Base-by-base conservation (phyloP, 352 stramenopile genomes). In the Phytophthora nicotianae region DNA sequence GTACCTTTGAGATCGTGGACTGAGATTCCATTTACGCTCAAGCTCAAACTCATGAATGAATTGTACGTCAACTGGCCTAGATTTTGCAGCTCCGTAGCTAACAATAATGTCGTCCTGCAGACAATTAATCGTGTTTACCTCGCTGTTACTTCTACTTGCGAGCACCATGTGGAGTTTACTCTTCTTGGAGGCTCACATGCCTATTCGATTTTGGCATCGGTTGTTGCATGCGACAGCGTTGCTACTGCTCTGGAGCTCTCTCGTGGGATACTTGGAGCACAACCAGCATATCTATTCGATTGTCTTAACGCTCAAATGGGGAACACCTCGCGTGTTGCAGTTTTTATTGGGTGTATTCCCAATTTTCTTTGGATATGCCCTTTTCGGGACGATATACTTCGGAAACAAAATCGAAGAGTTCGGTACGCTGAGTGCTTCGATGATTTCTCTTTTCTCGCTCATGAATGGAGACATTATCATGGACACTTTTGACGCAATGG, bases 401-500 rank as follows among this genome's bases (percentile, higher is more conserved):
- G 90, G 89, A 54, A 72, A 79, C 46, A 84, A 86, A 23, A 79
- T 91, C 46, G 77, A 91, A 40, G 65, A 77, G 43, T 97, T 97
- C 43, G 81, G 85, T 10, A 85, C 75, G 4, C 53, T 91, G 10
- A 71, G 73, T 8, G 58, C 71, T 50, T 92, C 86, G 11, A 91
- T 88, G 75, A 73, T 89, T 42, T 93, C 89, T 24, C 72, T 97
- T 9, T 97, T 97, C 56, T 79, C 86, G 4, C 86, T 97, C 41
- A 83, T 97, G 68, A 97, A 97, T 58, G 90, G 90, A 52, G 90
- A 97, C 57, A 85, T 92, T 45, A 94, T 97, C 47, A 87, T 95
- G 62, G 88, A 97, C 57, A 96, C 86, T 27, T 96, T 97, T 62
- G 87, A 91, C 52, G 79, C 83, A n/a, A 67, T 97, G 50, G 75